Evolutionary conservation across 208 protist species (phyloP).

Genomic region (Leptomonas pyrrhocoris): DNA sequence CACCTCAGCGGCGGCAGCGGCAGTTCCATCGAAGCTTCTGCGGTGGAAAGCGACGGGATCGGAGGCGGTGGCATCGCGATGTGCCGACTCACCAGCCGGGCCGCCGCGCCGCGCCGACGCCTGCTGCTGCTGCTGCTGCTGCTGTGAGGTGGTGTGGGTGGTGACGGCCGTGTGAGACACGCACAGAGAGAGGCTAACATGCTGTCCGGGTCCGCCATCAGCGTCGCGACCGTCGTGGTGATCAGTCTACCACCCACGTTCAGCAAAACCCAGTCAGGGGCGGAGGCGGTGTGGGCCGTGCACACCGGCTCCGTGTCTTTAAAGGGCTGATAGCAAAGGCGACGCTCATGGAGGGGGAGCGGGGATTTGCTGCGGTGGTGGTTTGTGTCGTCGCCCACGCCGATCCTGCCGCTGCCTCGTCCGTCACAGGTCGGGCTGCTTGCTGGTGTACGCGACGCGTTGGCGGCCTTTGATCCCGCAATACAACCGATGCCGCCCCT

Average conservation of each 20-base stretch:
- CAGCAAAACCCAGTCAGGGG: conserved; percentile 71
- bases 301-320: conserved; percentile 28
- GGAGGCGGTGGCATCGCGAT: conserved; percentile 4
- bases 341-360: not conserved
- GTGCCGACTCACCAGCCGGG: not conserved
- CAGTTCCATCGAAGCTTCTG: not conserved
- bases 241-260: conserved; percentile 81
- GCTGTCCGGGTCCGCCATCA: conserved; percentile 64
- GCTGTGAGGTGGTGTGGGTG: not conserved
- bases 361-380: not conserved
- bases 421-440: not conserved
- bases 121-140: not conserved
- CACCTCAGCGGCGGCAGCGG: not conserved
- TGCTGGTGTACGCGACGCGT: not conserved
- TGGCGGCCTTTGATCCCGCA: not conserved
- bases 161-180: conserved; percentile 11
- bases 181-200: conserved; percentile 55
- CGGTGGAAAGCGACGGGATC: not conserved
- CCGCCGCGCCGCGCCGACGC: not conserved
- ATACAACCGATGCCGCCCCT: not conserved
- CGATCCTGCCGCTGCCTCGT: not conserved
- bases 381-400: not conserved
- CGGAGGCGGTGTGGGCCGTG: conserved; percentile 22
- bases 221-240: conserved; percentile 77
- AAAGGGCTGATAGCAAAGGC: conserved; percentile 17